A percentile compares a stretch with the other conserved stretches of the same genome.
Evolutionary conservation across 495 filamentous ascomycete species (phyloP).

Genomic region (Hypoxylon fuscum): DNA sequence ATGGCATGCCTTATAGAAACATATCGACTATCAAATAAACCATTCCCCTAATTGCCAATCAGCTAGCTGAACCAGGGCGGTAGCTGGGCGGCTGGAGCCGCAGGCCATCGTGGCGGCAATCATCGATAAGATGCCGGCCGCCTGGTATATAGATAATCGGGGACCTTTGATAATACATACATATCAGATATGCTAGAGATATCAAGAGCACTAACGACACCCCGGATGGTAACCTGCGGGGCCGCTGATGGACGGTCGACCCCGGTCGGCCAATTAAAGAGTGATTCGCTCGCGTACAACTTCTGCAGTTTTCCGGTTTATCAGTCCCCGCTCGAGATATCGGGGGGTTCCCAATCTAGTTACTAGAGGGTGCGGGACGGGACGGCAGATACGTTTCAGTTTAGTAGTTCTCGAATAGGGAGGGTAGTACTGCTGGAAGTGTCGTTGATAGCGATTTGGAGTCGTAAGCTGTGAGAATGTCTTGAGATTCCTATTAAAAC

Average conservation of each 20-base stretch:
- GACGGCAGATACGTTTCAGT: not conserved
- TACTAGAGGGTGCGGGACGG: too few relatives aligned
- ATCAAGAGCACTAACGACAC: too few relatives aligned
- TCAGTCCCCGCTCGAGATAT: not conserved
- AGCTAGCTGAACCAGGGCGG: not conserved
- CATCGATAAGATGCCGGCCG: not conserved
- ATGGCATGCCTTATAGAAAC: not conserved
- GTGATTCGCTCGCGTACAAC: too few relatives aligned
- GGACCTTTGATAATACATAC: not conserved
- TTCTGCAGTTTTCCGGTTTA: slow-evolving; percentile 11
- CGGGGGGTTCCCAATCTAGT: too few relatives aligned
- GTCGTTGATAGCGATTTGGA: not conserved
- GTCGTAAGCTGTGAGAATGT: not conserved
- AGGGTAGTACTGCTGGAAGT: not conserved
- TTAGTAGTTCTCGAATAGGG: not conserved
- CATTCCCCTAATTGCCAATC: too few relatives aligned
- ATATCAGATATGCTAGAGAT: too few relatives aligned
- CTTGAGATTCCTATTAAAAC: not conserved
- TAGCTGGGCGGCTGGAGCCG: not conserved
- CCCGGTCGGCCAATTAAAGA: too few relatives aligned
- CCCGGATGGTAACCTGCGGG: too few relatives aligned
- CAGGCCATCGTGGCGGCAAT: not conserved
- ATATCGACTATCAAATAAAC: too few relatives aligned
- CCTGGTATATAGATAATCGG: not conserved
- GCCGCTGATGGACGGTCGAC: not conserved